Base-by-base conservation (phyloP, 2,329 filamentous ascomycete species). In the Nectriaceae sp. region DNA sequence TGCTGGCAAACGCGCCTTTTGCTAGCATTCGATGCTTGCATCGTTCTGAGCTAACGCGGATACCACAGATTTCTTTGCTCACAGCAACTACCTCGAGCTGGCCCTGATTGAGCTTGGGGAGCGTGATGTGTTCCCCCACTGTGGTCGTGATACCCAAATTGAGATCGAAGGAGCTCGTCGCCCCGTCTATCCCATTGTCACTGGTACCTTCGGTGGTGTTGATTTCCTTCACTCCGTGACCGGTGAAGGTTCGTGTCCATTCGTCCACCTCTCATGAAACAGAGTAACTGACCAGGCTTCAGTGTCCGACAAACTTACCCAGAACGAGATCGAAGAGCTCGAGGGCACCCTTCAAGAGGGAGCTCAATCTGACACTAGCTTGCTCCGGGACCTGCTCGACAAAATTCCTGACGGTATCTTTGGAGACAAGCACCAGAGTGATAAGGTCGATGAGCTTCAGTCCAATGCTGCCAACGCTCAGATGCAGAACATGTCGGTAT, bases 181-280 rank as follows among this genome's bases (percentile, higher is more conserved):
- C 26, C 64, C 78, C 4, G 89, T 96, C 52, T 96, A 88, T 61
- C 92, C 92, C 5, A 75, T 93, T 52, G 80, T 96, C 38, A 97
- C 92, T 1, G 92, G 93, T 50, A 97, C 92, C 5, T 97, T 97
- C 69, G 92, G 92, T 53, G 92, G 92, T 54, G 92, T 96, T 13
- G 93, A 97, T 64, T 97, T 97, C 72, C 75, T 96, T 52, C 90
- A 96, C 73, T 94, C 89, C 1, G 91, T 96, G 22, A 89, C 82
- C 39, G 82, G 83, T 49, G 83, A 86, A 73, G 74, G 78, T 80
- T 55, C n/a, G 69, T 57, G 13, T 20, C 24, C 19, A 10, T n/a
- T 36, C 8, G 33, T 10, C 5, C 21, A 8, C 41, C 6, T 31
- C 5, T 3, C 11, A 21, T 21, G 11, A 39, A n/a, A 8, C 16